phyloP scores from a whole-genome alignment of 352 stramenopile genomes.

The Poterioochromonas sp. region DNA sequence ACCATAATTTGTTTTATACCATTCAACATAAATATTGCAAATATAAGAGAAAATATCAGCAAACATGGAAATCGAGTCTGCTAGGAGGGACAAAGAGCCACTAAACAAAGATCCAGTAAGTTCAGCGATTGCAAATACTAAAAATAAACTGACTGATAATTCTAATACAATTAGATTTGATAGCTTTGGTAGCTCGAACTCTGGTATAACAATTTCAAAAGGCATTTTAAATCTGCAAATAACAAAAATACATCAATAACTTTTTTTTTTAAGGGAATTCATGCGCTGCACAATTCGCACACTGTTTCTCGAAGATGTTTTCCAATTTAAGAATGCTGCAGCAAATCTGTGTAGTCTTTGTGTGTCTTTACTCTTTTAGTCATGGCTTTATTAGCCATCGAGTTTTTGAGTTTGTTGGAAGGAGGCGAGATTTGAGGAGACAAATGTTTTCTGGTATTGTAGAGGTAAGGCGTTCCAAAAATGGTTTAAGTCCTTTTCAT shows the following conservation, averaged over 20 bases:
- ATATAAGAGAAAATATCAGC: slow-evolving; percentile 26
- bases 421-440: too few relatives aligned
- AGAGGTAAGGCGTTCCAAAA: background rate
- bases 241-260: too few relatives aligned
- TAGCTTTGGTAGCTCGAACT: background rate
- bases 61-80: background rate
- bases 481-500: background rate
- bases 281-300: too few relatives aligned
- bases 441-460: slow-evolving; percentile 23
- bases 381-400: too few relatives aligned
- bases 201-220: slow-evolving; percentile 1
- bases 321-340: too few relatives aligned
- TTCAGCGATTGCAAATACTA: slow-evolving; percentile 11
- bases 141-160: background rate
- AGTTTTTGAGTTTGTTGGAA: too few relatives aligned
- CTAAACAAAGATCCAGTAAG: background rate
- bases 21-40: slow-evolving; percentile 13
- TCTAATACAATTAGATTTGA: background rate
- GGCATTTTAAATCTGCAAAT: too few relatives aligned
- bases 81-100: background rate
- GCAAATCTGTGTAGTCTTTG: too few relatives aligned
- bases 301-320: too few relatives aligned
- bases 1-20: background rate
- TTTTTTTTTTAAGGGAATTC: too few relatives aligned
- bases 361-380: too few relatives aligned